Conservation (phyloP, 306 rosid species). For the Inga oerstediana region DNA sequence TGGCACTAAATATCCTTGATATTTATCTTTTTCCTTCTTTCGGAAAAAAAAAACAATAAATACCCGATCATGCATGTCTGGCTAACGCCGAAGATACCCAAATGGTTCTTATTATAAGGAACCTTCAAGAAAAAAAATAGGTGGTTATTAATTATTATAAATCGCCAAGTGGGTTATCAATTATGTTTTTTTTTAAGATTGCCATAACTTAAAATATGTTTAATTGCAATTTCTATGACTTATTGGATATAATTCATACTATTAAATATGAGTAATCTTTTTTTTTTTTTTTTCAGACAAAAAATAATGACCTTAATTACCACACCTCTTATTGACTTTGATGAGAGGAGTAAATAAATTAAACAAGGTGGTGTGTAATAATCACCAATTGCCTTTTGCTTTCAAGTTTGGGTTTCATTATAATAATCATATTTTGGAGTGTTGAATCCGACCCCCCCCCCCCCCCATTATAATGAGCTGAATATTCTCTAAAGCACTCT, state of each 20-base stretch:
- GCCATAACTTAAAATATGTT: too few relatives aligned
- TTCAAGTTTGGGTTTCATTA: not conserved
- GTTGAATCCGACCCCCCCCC: not conserved
- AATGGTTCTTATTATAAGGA: too few relatives aligned
- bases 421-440: not conserved
- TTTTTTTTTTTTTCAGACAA: too few relatives aligned
- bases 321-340: too few relatives aligned
- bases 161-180: too few relatives aligned
- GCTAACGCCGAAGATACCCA: not conserved
- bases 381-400: conserved; percentile 1
- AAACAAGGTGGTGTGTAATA: not conserved
- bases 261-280: too few relatives aligned
- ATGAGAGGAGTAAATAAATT: not conserved
- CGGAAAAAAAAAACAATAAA: not conserved
- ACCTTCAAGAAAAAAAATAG: too few relatives aligned
- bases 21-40: not conserved
- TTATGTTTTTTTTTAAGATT: too few relatives aligned
- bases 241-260: too few relatives aligned
- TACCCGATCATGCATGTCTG: not conserved
- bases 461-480: not conserved
- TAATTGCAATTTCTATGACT: too few relatives aligned
- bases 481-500: not conserved
- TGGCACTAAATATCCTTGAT: not conserved
- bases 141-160: too few relatives aligned
- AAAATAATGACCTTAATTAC: too few relatives aligned